phyloP scores from a whole-genome alignment of 106 monocot species.

The Apostasia shenzhenica region DNA sequence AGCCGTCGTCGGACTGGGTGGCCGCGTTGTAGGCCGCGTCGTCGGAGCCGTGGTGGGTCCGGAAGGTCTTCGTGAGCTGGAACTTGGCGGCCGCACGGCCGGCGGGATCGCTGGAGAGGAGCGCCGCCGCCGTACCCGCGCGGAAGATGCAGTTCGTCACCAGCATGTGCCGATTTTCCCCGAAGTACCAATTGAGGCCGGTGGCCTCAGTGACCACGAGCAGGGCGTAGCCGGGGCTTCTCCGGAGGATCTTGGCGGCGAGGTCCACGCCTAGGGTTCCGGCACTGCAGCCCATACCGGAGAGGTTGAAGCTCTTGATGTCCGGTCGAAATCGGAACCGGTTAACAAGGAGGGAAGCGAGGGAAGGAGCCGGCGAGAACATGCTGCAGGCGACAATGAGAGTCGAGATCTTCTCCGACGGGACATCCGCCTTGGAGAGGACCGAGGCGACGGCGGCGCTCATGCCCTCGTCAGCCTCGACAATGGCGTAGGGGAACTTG shows the following conservation, averaged over 20 bases:
- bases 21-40: slow-evolving; percentile 38
- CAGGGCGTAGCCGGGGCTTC: slow-evolving; percentile 20
- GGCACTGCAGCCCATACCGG: slow-evolving; percentile 64
- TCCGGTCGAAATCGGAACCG: slow-evolving; percentile 13
- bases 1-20: slow-evolving; percentile 30
- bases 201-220: slow-evolving; percentile 45
- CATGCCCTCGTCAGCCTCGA: slow-evolving; percentile 51
- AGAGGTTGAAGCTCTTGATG: slow-evolving; percentile 38
- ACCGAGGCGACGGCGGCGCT: slow-evolving; percentile 24
- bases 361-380: slow-evolving; percentile 43
- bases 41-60: slow-evolving; percentile 50
- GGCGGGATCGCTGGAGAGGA: slow-evolving; percentile 37
- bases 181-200: slow-evolving; percentile 62
- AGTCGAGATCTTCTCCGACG: slow-evolving; percentile 16
- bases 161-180: slow-evolving; percentile 51
- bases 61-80: slow-evolving; percentile 26
- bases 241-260: slow-evolving; percentile 15
- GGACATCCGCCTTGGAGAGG: slow-evolving; percentile 23
- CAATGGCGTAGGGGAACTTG: slow-evolving; percentile 14
- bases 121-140: slow-evolving; percentile 38
- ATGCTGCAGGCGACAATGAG: slow-evolving; percentile 43
- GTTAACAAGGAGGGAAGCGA: slow-evolving; percentile 31
- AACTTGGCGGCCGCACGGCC: slow-evolving; percentile 24
- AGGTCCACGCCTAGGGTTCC: slow-evolving; percentile 37
- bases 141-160: slow-evolving; percentile 70